Base-by-base conservation (phyloP, 768 basidiomycete species). In the Boletales sp. region DNA sequence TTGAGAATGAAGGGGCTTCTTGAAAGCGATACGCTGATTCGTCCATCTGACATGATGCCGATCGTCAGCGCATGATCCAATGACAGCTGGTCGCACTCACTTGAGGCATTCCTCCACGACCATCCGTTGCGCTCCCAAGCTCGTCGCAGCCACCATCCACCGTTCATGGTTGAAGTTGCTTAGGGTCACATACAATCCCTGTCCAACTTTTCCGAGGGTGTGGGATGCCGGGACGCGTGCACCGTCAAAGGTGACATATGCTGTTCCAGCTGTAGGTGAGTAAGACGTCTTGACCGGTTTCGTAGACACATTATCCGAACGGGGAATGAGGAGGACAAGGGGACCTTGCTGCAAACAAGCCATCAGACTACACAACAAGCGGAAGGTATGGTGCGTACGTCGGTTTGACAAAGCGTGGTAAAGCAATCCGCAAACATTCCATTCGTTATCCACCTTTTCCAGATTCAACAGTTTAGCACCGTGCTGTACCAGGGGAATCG, bases 241-340 rank as follows among this genome's bases (percentile, higher is more conserved):
- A 54, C 84, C 82, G 63, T 91, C 81, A 61, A 93, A 94, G 0
- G 79, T 86, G 28, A 95, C 83, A 59, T 81, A 93, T 4, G 87
- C 86, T 1, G 94, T 97, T 7, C 95, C 95, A 4, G 95, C 95
- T 0, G 87, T 86, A 4, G 88, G 65, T 0, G 94, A 97, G 69
- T 98, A 98, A 1, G 88, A 80, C 0, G 94, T 97, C 72, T 93
- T 94, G 70, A 98, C 88, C 19, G 83, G 82, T 61, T 87, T 92
- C 6, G 94, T 96, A 45, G 83, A 80, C 49, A 97, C 79, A 5
- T 78, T 81, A 38, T 84, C 81, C 13, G 77, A 79, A 41, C 90
- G 80, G 35, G 83, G 81, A 50, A 93, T 80, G 35, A 92, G 75
- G 37, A 93, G 80, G 42, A 90, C 87, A 14, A 84, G 81, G 55